A percentile compares a stretch with the other conserved stretches of the same genome.
These are phyloP conservation scores for Aspergillus luchuensis DNA, from an alignment of 2,329 filamentous ascomycete genomes.

Conservation along the genomic window DNA sequence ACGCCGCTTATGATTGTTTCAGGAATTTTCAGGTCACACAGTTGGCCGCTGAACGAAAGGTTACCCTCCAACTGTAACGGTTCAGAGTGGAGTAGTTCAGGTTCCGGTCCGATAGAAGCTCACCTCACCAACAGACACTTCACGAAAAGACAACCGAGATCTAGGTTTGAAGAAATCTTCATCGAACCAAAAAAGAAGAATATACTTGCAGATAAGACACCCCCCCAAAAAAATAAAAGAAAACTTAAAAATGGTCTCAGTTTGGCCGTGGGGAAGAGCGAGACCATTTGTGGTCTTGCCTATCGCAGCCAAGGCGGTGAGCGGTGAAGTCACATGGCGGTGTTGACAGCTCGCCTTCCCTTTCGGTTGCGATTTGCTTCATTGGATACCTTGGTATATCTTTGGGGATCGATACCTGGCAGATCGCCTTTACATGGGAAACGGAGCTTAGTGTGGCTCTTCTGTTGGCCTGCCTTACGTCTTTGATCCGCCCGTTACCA, in stretches of 20 bases:
- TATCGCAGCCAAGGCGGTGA: slow-evolving; percentile 22
- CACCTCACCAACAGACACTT: slow-evolving; percentile 15
- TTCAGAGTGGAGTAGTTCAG: slow-evolving; percentile 32
- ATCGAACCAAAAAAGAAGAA: neutral
- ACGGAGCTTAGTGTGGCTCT: neutral
- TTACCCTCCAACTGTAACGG: slow-evolving; percentile 10
- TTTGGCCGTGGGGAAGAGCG: neutral
- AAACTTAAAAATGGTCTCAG: neutral
- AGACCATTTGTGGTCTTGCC: neutral
- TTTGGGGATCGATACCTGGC: neutral
- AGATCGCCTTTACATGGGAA: neutral
- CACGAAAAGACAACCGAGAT: neutral
- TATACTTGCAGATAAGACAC: neutral
- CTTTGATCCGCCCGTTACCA: neutral
- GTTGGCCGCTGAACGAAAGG: slow-evolving; percentile 10
- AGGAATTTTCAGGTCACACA: slow-evolving; percentile 9
- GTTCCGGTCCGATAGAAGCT: slow-evolving; percentile 30
- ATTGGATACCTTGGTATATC: neutral
- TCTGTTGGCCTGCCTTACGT: neutral
- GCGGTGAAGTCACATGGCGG: slow-evolving; percentile 36
- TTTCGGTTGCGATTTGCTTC: neutral
- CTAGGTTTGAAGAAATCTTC: neutral
- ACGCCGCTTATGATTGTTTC: slow-evolving; percentile 7
- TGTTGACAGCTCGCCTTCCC: slow-evolving; percentile 21
- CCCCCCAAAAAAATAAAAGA: neutral